Evolutionary conservation across 768 basidiomycete species (phyloP), one percentile per base, ranked within the genome.

Genomic region (Gymnopilus dilepis): DNA sequence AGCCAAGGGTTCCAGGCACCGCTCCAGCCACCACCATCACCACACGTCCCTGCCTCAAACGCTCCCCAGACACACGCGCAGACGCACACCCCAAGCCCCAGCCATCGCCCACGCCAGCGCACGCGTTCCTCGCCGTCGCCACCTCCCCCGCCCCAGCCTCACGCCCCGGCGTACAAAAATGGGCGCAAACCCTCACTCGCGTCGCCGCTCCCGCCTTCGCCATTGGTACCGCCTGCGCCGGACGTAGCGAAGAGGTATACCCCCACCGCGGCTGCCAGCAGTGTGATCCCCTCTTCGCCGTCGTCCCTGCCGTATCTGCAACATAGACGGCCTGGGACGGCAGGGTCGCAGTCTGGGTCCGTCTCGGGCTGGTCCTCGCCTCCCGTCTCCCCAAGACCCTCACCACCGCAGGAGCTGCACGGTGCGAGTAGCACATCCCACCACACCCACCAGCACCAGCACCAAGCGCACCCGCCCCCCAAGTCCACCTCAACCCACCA

Each of bases 191-290:
- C 68, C 2, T 69, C 68, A 0, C 58, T 69, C 11, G 66, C 68
- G 1, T 69, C 68, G 1, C 68, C 68, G 4, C 48, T 60, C 3
- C 68, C 68, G 0, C 59, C 64, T 8, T 63, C 64, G 6, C 65
- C 68, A 3, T 51, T 69, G 9, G 62, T 67, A 0, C 68, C 68
- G 26, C 55, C 63, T 0, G 48, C 60, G 6, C 58, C 17, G 41
- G 30, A 50, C 28, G 54, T 28, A 28, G 30, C 42, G 22, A 57
- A 24, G 60, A 41, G 45, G 45, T 59, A 13, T 42, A 38, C 45
- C 13, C 65, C 61, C 12, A 42, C n/a, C 59, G 4, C 65, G 59
- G 4, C 54, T 62, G 15, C n/a, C n/a, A n/a, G n/a, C n/a, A 60
- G 58, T 50, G 22, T 58, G 28, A 12, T 43, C 6, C 28, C 37